Percentiles rank a stretch among this genome's conserved stretches.
phyloP scores from a whole-genome alignment of 257 asterid genomes.

The Jacaranda mimosifolia region DNA sequence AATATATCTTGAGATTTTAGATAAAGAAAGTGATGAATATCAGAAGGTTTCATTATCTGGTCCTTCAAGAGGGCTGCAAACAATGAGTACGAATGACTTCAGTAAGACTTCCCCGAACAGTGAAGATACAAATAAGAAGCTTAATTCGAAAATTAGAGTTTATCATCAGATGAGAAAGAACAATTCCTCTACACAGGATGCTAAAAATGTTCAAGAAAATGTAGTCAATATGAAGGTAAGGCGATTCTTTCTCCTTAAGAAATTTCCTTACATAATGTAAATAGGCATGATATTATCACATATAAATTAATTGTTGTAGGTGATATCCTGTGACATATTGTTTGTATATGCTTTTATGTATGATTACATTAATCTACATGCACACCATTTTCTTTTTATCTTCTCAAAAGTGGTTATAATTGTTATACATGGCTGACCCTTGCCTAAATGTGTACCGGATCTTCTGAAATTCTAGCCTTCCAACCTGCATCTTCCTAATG shows the following conservation, averaged over 20 bases:
- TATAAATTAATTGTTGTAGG: no score
- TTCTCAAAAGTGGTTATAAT: no score
- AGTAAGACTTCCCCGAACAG: slow-evolving; percentile 4
- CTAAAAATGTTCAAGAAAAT: slow-evolving; percentile 25
- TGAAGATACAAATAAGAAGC: slow-evolving; percentile 34
- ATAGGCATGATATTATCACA: background rate
- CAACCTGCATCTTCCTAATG: no score
- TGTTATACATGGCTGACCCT: no score
- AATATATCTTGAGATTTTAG: background rate
- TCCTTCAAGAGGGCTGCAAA: slow-evolving; percentile 39
- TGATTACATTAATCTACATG: no score
- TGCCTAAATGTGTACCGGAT: no score
- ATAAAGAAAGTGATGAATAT: slow-evolving; percentile 2
- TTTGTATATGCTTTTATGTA: no score
- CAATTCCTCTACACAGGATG: slow-evolving; percentile 27
- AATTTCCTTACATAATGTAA: background rate
- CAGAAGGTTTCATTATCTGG: slow-evolving; percentile 26
- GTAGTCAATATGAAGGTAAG: slow-evolving; percentile 42
- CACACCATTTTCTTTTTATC: no score
- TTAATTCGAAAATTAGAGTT: slow-evolving; percentile 30
- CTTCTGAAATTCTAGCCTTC: no score
- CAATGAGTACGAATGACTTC: slow-evolving; percentile 6
- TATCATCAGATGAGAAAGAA: slow-evolving; percentile 50
- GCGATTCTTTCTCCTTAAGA: slow-evolving; percentile 5
- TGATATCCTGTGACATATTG: no score